phyloP scores from a whole-genome alignment of 371 early-diverging fungal species.

The Mucor irregularis region DNA sequence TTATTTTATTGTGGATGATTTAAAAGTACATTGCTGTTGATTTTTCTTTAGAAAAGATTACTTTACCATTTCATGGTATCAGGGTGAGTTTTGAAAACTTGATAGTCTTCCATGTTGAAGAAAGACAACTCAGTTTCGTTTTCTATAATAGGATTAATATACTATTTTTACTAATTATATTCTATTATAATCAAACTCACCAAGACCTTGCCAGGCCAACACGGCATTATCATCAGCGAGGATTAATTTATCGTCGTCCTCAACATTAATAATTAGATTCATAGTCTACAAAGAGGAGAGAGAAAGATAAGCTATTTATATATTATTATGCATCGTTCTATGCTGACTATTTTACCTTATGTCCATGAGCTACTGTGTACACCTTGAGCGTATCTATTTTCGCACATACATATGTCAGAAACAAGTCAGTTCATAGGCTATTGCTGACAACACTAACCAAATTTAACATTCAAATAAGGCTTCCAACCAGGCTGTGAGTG shows the following conservation, averaged over 20 bases:
- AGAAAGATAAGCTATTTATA: background rate
- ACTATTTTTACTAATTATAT: background rate
- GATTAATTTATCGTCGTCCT: conserved; percentile 70
- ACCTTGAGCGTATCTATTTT: conserved; percentile 79
- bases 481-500: conserved; percentile 68
- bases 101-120: conserved; percentile 76
- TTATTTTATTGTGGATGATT: background rate
- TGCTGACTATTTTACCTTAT: conserved; percentile 57
- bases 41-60: conserved; percentile 1
- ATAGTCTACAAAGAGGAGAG: conserved; percentile 60
- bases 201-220: conserved; percentile 63
- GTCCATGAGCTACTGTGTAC: conserved; percentile 83
- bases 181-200: conserved; percentile 36
- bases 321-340: background rate
- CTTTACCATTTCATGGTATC: conserved; percentile 72
- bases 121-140: conserved; percentile 87
- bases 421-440: no score
- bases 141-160: conserved; percentile 38
- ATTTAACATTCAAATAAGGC: conserved; percentile 67
- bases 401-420: background rate
- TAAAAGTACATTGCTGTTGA: no score
- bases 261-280: conserved; percentile 87
- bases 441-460: no score
- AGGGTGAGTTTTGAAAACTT: conserved; percentile 74
- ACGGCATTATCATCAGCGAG: conserved; percentile 62